These are phyloP conservation scores for Emergomyces pasteurianus DNA, from an alignment of 2,329 filamentous ascomycete species.

Conservation along the genomic window DNA sequence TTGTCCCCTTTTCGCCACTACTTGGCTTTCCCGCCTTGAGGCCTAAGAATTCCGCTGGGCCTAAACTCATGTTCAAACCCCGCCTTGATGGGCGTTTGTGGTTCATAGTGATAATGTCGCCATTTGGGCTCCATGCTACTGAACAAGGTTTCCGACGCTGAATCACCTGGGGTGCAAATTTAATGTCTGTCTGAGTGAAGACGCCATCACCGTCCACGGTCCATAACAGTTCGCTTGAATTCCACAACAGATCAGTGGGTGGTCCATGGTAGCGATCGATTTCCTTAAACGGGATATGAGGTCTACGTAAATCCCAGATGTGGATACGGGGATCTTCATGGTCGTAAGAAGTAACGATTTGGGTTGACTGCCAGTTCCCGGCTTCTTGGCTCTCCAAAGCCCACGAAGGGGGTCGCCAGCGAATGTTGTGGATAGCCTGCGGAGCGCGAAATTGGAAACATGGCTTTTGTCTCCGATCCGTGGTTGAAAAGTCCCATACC, in stretches of 20 bases:
- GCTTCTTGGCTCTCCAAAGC: slow-evolving; percentile 39
- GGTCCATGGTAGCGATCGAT: slow-evolving; percentile 44
- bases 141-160: slow-evolving; percentile 46
- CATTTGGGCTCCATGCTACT: slow-evolving; percentile 45
- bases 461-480: slow-evolving; percentile 47
- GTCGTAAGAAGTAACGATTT: slow-evolving; percentile 51
- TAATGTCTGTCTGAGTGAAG: slow-evolving; percentile 52
- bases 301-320: slow-evolving; percentile 53
- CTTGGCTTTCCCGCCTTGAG: slow-evolving; percentile 31
- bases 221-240: slow-evolving; percentile 53
- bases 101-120: slow-evolving; percentile 43
- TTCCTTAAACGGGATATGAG: slow-evolving; percentile 50
- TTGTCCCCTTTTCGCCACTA: slow-evolving; percentile 33
- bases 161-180: slow-evolving; percentile 47
- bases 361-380: slow-evolving; percentile 48
- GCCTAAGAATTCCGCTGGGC: slow-evolving; percentile 30
- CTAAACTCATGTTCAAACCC: slow-evolving; percentile 24
- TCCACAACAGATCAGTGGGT: slow-evolving; percentile 51
- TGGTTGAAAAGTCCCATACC: slow-evolving; percentile 51
- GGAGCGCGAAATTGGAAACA: slow-evolving; percentile 47
- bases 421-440: slow-evolving; percentile 49
- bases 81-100: slow-evolving; percentile 39
- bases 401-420: slow-evolving; percentile 51
- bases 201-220: slow-evolving; percentile 49
- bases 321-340: slow-evolving; percentile 49